Conservation (phyloP, 164 flowering plant genomes). For the Santalum album region DNA sequence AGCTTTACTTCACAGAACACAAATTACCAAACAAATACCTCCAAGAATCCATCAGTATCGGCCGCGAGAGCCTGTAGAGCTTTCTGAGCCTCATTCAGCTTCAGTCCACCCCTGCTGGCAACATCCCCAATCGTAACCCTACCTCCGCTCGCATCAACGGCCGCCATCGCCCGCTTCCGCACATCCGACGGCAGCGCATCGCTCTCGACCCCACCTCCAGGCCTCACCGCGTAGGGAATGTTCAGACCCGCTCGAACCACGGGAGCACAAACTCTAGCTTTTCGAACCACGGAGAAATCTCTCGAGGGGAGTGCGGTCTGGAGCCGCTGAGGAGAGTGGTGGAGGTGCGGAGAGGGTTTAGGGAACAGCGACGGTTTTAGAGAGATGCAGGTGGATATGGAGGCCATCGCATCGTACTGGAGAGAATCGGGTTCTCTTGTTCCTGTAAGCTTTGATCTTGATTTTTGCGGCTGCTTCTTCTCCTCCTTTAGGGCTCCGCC, state of each 20-base stretch:
- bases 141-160: slow-evolving; percentile 71
- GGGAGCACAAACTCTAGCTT: slow-evolving; percentile 16
- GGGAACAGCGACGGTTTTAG: slow-evolving; percentile 7
- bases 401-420: slow-evolving; percentile 41
- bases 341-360: slow-evolving; percentile 6
- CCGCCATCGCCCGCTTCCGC: slow-evolving; percentile 74
- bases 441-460: too few species aligned
- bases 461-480: too few species aligned
- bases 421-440: too few species aligned
- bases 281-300: slow-evolving; percentile 3
- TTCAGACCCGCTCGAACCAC: slow-evolving; percentile 34
- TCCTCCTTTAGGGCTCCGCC: too few species aligned
- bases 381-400: slow-evolving; percentile 33
- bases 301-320: slow-evolving; percentile 17
- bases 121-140: slow-evolving; percentile 93
- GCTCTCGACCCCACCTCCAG: slow-evolving; percentile 61
- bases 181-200: slow-evolving; percentile 66
- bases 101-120: slow-evolving; percentile 69
- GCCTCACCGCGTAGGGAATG: slow-evolving; percentile 27
- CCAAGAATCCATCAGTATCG: slow-evolving; percentile 82
- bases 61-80: slow-evolving; percentile 94
- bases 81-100: slow-evolving; percentile 63
- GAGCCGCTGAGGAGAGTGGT: slow-evolving; percentile 4
- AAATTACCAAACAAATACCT: slow-evolving; percentile 35
- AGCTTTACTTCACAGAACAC: neutral